Base-by-base conservation (phyloP, 768 basidiomycete genomes). In the Phylloporus sp. region DNA sequence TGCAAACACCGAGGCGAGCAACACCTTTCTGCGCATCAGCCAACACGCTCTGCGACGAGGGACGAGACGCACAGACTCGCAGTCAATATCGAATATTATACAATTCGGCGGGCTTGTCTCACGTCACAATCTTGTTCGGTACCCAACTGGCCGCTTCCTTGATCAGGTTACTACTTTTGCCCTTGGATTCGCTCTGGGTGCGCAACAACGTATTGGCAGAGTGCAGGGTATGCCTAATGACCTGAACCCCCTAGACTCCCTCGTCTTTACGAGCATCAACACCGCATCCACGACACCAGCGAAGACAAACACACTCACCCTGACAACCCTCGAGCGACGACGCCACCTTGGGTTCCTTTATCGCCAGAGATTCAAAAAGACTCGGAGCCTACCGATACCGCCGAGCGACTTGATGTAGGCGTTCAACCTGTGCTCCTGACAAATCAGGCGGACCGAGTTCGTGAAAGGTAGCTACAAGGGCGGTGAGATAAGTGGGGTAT, bases 1-100 rank as follows among this genome's bases (percentile, higher is more conserved):
- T 8, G 97, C 98, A 72, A 99, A 99, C 97, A 99, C 98, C 3
- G 95, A 95, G 73, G 95, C 97, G 36, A 97, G 76, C 13, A 98
- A 75, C 0, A 94, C 93, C 77, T 77, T 42, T 8, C 13, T 1
- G 12, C 12, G 26, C 24, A 22, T 46, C 38, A 45, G 15, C 35
- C 20, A 49, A 43, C 41, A 12, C 36, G 23, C 15, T 41, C 20
- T 36, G 8, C 35, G 7, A 18, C 43, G 27, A 16, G 32, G 4
- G n/a, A 26, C 10, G 26, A 29, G 15, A 50, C 53, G 24, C 49
- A 75, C 74, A 48, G 88, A 86, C 62, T 97, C 91, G 65, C 80
- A 97, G 65, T 92, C 84, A 40, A 89, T 72, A 54, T 97, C 95
- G 42, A 97, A n/a, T n/a, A n/a, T n/a, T 94, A 65, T 95, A 97